Base-by-base conservation (phyloP, 2,329 filamentous ascomycete genomes). In the Cercospora beticola region DNA sequence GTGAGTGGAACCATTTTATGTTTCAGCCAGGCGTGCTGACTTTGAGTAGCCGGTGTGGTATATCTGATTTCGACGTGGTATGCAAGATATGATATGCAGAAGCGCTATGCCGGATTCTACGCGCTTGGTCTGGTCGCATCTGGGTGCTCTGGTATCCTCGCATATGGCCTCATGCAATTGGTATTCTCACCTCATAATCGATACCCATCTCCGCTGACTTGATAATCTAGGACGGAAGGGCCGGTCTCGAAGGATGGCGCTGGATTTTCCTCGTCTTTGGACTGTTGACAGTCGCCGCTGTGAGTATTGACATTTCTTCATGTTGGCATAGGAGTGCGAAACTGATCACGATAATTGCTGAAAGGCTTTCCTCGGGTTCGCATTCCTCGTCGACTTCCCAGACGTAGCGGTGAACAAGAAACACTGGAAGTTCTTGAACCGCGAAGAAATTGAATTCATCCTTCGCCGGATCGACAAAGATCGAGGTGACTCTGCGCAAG, bases 371-470 rank as follows among this genome's bases (percentile, higher is more conserved):
- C 49, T 54, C 49, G 49, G 49, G 2, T 16, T 16, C 16, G 49
- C 49, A 54, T 54, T 68, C 26, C 56, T 68, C 28, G 66, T 68
- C 23, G 66, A 68, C 30, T 68, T 68, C 21, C 66, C 66, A 31
- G 66, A 68, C 7, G 43, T 36, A 6, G 40, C 52, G 18, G 54
- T 61, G 6, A 36, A 57, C 30, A 43, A 43, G 18, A 30, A n/a
- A 9, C 30, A 30, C 14, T 54, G 54, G 36, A 46, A 52, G 5
- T 54, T 64, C n/a, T 23, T 49, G 43, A 65, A 56, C 12, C 62
- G 64, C 23, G 59, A 56, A n/a, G 58, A 62, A 33, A 56, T 60
- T n/a, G 62, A 68, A 61, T 43, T 62, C 36, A 46, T 36, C 62
- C 61, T 28, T 31, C 61, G 33, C 16, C 33, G 54, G 23, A 28